Base-by-base conservation (phyloP, 1,139 yeast genomes). In the Yamadazyma triangularis region DNA sequence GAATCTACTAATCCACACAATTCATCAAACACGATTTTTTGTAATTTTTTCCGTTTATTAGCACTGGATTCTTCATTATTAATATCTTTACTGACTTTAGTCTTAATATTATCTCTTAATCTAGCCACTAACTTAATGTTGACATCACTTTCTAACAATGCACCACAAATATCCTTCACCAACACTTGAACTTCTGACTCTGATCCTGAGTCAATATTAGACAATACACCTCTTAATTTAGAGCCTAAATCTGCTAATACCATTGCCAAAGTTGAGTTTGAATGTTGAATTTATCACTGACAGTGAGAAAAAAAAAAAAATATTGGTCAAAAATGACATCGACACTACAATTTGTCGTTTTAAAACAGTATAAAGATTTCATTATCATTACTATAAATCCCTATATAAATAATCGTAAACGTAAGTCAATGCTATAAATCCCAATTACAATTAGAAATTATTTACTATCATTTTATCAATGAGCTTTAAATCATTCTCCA, bases 171-270 rank as follows among this genome's bases (percentile, higher is more conserved):
- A 45, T 85, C 95, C 54, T 91, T 91, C 44, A 91, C 64, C 80
- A 89, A 77, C 14, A 55, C 44, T 31, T 56, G 60, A 33, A 68
- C 59, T 37, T 68, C 74, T 22, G 54, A 59, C 27, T 60, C 64
- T 1, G 70, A 56, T 2, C 64, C 71, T 7, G 64, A 55, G 13
- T 62, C 75, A 12, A 75, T 81, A 27, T 64, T 68, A 9, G 94
- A 74, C 32, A 91, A 78, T 64, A 60, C 89, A 56, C 53, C 88
- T 74, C 54, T 86, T 56, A 91, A 82, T 40, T 95, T 79, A 42
- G 85, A 70, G 23, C 98, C 97, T 44, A 91, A 72, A 60, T 91
- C 97, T 40, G 96, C 96, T 51, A 91, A 77, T 49, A 91, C 97
- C 97, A 91, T 89, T 21, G 30, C 26, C n/a, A n/a, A n/a, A n/a